Evolutionary conservation across 495 filamentous ascomycete genomes (phyloP), one percentile per base, ranked within the genome.

Genomic region (Aspergillus bridgeri): DNA sequence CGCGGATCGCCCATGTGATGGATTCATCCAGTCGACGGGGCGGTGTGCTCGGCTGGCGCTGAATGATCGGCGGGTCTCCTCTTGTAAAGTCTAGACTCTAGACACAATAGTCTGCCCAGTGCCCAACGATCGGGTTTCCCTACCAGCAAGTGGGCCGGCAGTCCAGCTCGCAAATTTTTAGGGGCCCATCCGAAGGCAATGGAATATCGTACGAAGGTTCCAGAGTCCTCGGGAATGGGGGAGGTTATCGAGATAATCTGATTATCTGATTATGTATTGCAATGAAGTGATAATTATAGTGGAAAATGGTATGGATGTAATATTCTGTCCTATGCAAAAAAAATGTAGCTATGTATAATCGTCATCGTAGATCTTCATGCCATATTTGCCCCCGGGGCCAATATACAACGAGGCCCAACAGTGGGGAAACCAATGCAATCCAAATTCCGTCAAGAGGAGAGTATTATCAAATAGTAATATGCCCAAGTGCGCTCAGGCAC

Each of bases 401-500:
- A 17, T 22, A 8, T 53, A 47, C 51, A 42, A 20, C 27, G 6
- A 18, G 22, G 21, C 21, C 22, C 38, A 44, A 42, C 52, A 54
- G 52, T 54, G 52, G 52, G 22, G 42, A 43, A 54, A 11, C 22
- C 22, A 54, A 54, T 25, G 23, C 42, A 54, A 29, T n/a, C 5
- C 8, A 15, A 24, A 49, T 42, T 38, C 33, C 21, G 20, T 45
- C 33, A 53, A 38, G 57, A 59, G 51, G 27, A 54, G 51, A 59
- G 57, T 52, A 58, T 48, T 25, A 38, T 38, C 33, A 38, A 38
- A 38, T 38, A 21, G 21, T 46, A 54, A 17, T 50, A 54, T 59
- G 57, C 57, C 57, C 51, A 59, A 59, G 13, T 38, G 27, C 51
- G 23, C 44, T 59, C 42, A 48, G 51, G 57, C 57, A 59, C 52